Conservation (phyloP, 1,139 yeast genomes). For the Sugiyamaella japonica region DNA sequence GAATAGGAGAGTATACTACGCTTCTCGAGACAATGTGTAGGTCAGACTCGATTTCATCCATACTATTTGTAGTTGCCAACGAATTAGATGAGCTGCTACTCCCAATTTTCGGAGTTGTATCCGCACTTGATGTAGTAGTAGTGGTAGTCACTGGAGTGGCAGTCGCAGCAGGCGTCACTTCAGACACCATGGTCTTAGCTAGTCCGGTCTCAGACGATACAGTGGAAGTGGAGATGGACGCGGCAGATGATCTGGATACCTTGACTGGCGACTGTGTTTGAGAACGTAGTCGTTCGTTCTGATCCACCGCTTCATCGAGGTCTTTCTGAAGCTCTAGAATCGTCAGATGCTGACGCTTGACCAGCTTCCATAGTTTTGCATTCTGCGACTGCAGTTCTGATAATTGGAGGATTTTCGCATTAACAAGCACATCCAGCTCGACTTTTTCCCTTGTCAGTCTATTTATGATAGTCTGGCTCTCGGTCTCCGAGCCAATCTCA, state of each 20-base stretch:
- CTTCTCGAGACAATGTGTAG: not conserved
- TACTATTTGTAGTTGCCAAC: not conserved
- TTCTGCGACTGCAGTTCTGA: slow-evolving; percentile 34
- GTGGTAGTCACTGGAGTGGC: too few species aligned
- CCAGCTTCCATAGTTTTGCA: slow-evolving; percentile 36
- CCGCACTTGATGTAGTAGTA: too few species aligned
- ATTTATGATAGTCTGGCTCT: slow-evolving; percentile 1
- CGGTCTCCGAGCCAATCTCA: not conserved
- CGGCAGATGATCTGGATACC: slow-evolving; percentile 6
- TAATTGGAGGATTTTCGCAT: slow-evolving; percentile 26
- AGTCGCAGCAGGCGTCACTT: too few species aligned
- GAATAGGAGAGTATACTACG: slow-evolving; percentile 10
- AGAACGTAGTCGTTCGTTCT: slow-evolving; percentile 25
- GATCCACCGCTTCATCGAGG: slow-evolving; percentile 31
- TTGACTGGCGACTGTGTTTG: slow-evolving; percentile 11
- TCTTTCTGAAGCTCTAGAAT: slow-evolving; percentile 37
- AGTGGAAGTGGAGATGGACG: slow-evolving; percentile 9
- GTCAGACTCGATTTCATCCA: not conserved
- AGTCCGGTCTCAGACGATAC: not conserved
- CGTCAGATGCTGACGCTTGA: slow-evolving; percentile 36
- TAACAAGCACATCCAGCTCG: slow-evolving; percentile 23
- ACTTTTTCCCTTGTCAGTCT: not conserved
- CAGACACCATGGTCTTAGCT: not conserved
- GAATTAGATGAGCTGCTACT: not conserved
- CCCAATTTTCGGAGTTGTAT: not conserved